Conservation (phyloP, 2,329 filamentous ascomycete species). For the Fusarium marasasianum region DNA sequence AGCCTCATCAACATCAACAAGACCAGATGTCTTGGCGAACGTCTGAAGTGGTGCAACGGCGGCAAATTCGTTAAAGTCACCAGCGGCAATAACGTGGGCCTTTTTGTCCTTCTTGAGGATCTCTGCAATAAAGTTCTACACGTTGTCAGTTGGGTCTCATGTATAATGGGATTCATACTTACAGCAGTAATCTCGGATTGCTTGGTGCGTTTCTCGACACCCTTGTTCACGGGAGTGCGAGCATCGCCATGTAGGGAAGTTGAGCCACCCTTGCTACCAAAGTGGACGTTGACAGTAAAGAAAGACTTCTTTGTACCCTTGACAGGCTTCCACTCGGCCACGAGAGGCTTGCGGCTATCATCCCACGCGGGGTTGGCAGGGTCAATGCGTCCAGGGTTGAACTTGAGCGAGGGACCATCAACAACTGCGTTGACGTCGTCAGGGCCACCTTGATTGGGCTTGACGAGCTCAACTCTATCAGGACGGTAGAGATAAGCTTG, state of each 20-base stretch:
- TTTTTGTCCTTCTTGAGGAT: conserved; percentile 66
- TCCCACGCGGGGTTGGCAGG: conserved; percentile 68
- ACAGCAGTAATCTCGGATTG: conserved; percentile 69
- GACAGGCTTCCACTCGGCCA: conserved; percentile 70
- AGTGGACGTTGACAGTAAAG: conserved; percentile 79
- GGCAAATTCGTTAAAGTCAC: conserved; percentile 79
- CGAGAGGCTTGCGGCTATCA: conserved; percentile 72
- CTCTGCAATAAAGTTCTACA: conserved; percentile 61
- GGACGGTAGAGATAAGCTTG: conserved; percentile 75
- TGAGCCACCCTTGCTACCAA: conserved; percentile 72
- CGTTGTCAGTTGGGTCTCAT: not conserved
- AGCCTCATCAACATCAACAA: conserved; percentile 71
- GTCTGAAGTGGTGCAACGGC: conserved; percentile 67
- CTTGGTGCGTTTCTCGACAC: conserved; percentile 62
- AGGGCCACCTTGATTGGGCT: conserved; percentile 64
- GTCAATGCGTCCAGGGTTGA: conserved; percentile 75
- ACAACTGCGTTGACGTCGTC: conserved; percentile 67
- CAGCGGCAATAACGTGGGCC: conserved; percentile 68
- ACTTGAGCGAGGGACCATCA: conserved; percentile 64
- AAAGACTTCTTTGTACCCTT: conserved; percentile 62
- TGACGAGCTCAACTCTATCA: conserved; percentile 65
- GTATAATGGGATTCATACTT: conserved; percentile 40
- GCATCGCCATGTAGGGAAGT: conserved; percentile 72
- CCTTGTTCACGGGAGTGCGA: conserved; percentile 73
- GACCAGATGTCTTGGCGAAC: conserved; percentile 63